These are phyloP conservation scores for Arthroderma sp. DNA, from an alignment of 2,329 filamentous ascomycete genomes.

Conservation along the genomic window DNA sequence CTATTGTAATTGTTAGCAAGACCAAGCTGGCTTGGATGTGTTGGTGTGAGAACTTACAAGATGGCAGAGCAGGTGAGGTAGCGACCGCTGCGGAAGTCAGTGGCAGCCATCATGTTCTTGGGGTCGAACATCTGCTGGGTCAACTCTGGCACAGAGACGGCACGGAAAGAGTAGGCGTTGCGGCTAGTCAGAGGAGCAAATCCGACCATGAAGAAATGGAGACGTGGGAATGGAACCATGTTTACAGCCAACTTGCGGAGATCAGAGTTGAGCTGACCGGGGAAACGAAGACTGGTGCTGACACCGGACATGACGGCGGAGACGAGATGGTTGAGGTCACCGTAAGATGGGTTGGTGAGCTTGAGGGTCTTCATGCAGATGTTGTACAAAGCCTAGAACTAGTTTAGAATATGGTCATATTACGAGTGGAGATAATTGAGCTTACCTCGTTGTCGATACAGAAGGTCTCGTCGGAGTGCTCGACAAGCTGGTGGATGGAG, in stretches of 20 bases:
- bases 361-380: constrained; percentile 99
- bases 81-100: constrained; percentile 98
- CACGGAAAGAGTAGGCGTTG: constrained; percentile 88
- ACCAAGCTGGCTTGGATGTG: not conserved
- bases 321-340: constrained; percentile 98
- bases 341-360: constrained; percentile 96
- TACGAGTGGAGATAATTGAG: no score
- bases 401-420: not conserved
- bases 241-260: constrained; percentile 99
- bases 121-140: constrained; percentile 99
- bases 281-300: constrained; percentile 97
- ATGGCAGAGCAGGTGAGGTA: constrained; percentile 99
- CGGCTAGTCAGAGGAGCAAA: constrained; percentile 96
- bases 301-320: constrained; percentile 99
- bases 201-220: constrained; percentile 99
- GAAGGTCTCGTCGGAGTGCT: constrained; percentile 99
- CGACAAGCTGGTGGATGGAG: constrained; percentile 96
- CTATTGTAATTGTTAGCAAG: constrained; percentile 35
- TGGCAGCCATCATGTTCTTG: constrained; percentile 99
- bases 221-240: constrained; percentile 99
- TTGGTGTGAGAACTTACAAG: constrained; percentile 47
- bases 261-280: constrained; percentile 98
- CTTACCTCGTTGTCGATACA: constrained; percentile 95
- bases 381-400: constrained; percentile 72
- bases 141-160: constrained; percentile 92